phyloP scores from a whole-genome alignment of 2,329 filamentous ascomycete species.

The Diaporthe citrichinensis region DNA sequence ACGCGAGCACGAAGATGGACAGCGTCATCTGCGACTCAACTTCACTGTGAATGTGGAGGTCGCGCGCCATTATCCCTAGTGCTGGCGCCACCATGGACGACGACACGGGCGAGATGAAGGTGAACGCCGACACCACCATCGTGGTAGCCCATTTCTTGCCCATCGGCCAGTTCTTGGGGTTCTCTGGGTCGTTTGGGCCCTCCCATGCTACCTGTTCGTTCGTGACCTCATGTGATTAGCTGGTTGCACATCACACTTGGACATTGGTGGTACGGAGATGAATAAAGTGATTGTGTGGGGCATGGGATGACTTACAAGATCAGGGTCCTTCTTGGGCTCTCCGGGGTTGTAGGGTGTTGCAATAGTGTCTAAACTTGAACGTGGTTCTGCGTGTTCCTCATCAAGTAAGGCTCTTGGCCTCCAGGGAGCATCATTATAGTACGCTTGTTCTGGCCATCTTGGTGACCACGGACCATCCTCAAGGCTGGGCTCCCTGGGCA shows the following conservation, averaged over 20 bases:
- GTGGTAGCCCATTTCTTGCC: constrained; percentile 61
- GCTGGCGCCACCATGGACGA: constrained; percentile 61
- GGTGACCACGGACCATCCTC: constrained; percentile 21
- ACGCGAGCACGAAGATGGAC: constrained; percentile 69
- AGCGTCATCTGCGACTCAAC: constrained; percentile 59
- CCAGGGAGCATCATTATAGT: neutral
- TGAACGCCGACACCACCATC: constrained; percentile 63
- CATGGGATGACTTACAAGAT: constrained; percentile 13
- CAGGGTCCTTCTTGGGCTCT: constrained; percentile 17
- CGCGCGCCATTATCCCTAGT: constrained; percentile 53
- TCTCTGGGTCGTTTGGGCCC: constrained; percentile 53
- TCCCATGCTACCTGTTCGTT: constrained; percentile 1
- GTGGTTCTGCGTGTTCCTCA: neutral
- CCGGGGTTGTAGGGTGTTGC: neutral
- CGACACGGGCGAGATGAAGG: constrained; percentile 66
- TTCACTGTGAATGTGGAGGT: constrained; percentile 56
- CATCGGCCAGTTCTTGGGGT: constrained; percentile 57
- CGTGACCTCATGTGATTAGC: neutral
- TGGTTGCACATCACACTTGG: neutral
- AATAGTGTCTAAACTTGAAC: constrained; percentile 1
- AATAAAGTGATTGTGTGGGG: neutral
- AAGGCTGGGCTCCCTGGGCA: constrained; percentile 11
- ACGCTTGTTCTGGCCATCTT: neutral
- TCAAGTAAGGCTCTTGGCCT: neutral
- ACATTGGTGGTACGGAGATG: neutral